Evolutionary conservation across 163 green algal genomes (phyloP).

Genomic region (Chlamydomonas reinhardtii): DNA sequence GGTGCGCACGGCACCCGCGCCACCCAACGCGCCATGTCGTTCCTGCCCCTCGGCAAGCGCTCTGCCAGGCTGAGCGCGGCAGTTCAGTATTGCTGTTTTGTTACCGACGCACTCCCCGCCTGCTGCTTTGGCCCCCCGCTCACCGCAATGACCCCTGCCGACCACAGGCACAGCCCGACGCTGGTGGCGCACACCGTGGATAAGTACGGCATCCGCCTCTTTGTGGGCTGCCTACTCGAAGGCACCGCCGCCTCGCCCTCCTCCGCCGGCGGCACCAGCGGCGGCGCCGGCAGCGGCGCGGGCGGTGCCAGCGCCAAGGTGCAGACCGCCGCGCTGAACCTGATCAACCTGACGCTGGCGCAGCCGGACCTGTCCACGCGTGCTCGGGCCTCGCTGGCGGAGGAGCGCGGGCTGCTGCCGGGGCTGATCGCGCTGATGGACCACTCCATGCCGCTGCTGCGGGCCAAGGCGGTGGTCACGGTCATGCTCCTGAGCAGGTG

Average conservation of each 20-base stretch:
- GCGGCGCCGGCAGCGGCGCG: conserved; percentile 34
- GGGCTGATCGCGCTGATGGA: conserved; percentile 79
- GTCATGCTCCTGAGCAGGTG: conserved; percentile 79
- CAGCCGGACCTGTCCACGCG: conserved; percentile 39
- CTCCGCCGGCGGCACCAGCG: neutral
- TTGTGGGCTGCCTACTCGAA: conserved; percentile 51
- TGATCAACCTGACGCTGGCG: conserved; percentile 81
- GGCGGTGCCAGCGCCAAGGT: conserved; percentile 76
- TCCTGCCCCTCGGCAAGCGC: too few relatives aligned
- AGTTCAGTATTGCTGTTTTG: too few relatives aligned
- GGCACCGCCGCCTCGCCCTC: conserved; percentile 5
- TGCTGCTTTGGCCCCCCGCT: too few relatives aligned
- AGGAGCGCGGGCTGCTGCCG: conserved; percentile 71
- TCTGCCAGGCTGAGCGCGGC: too few relatives aligned
- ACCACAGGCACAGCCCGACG: conserved; percentile 53
- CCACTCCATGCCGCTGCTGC: conserved; percentile 71
- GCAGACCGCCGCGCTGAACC: conserved; percentile 75
- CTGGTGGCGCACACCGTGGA: conserved; percentile 71
- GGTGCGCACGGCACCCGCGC: too few relatives aligned
- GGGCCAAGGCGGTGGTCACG: conserved; percentile 70
- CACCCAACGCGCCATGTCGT: neutral
- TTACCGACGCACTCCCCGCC: too few relatives aligned
- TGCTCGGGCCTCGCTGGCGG: conserved; percentile 39
- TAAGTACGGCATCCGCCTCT: conserved; percentile 67
- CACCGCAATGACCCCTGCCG: too few relatives aligned